Evolutionary conservation across 257 asterid species (phyloP), one percentile per base, ranked within the genome.

Genomic region (Solanum dulcamara): DNA sequence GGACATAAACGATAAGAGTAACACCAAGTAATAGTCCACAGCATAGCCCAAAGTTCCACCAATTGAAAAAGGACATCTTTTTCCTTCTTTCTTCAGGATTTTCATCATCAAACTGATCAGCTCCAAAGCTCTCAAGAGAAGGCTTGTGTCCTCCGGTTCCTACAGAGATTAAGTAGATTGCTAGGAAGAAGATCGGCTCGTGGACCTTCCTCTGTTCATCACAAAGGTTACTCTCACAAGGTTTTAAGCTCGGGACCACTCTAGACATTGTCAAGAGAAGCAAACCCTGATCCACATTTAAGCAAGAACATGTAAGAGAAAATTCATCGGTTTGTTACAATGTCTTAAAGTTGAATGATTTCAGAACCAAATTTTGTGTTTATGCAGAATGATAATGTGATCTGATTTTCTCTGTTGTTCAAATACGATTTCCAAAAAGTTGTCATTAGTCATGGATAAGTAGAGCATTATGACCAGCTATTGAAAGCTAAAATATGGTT

Each of bases 101-200:
- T 67, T 92, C 92, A 22, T 95, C 99, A 57, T 97, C 99, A 40
- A 97, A 97, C 83, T 97, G 99, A 53, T 97, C 97, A 4, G 98
- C 99, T 26, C 99, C 99, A 77, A 97, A 97, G 92, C 99, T 95
- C 91, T 97, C 97, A 11, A 97, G 89, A 2, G 97, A 89, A 4
- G 99, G 98, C 89, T 94, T 97, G 82, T 94, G 97, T 80, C 98
- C 98, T 4, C 98, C 98, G 1, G 99, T 95, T 50, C 95, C 99
- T 0, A 92, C 66, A 9, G 99, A 95, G 86, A 97, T 88, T 90
- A 93, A 85, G 89, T 96, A 96, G 30, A 96, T 90, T 0, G 97
- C 97, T 0, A 93, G 85, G 87, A 95, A 95, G 93, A 96, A 96
- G 67, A 91, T 79, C 4, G 88, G 68, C 83, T 86, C 93, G 40